Base-by-base conservation (phyloP, 495 filamentous ascomycete genomes). In the Xylaria bambusicola region DNA sequence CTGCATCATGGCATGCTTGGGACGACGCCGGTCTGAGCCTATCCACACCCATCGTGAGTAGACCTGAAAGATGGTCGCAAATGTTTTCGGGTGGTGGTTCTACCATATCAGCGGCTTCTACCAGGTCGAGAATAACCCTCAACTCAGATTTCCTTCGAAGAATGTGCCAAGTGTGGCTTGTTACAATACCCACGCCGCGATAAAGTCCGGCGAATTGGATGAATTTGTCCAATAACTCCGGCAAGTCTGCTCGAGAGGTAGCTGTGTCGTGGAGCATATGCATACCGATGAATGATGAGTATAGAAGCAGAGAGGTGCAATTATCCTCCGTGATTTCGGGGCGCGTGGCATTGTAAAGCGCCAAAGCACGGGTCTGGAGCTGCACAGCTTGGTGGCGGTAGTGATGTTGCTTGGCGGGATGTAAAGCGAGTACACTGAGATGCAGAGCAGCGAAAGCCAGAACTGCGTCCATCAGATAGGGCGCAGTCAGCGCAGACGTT, bases 191-290 rank as follows among this genome's bases (percentile, higher is more conserved):
- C 1, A 84, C 71, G 6, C 82, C 81, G 15, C 68, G 73, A 54
- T 80, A 72, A 0, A 86, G 65, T 6, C 62, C 63, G 24, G 83
- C 23, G 20, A 71, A 81, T 3, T 72, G 69, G 0, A 76, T 41
- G 48, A 80, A 74, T 0, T 71, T 66, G 24, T 75, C 73, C 1
- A 84, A 65, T 20, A 78, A 75, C 0, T 45, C 41, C 0, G 61
- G 54, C 20, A 79, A 78, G 46, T 75, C 66, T 0, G 66, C 36
- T 6, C 65, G 60, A 29, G 65, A 55, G 0, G 64, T 57, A 15
- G 77, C 59, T 12, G 67, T 66, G 44, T 84, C 77, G 66, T 69
- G 80, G 31, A 86, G 75, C 26, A 74, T 65, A 36, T 82, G 77
- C 9, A 80, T 51, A 0, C 78, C 80, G 0, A 83, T 47, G 10